These are phyloP conservation scores for Pleurotus platypus DNA, from an alignment of 768 basidiomycete genomes.

Conservation along the genomic window DNA sequence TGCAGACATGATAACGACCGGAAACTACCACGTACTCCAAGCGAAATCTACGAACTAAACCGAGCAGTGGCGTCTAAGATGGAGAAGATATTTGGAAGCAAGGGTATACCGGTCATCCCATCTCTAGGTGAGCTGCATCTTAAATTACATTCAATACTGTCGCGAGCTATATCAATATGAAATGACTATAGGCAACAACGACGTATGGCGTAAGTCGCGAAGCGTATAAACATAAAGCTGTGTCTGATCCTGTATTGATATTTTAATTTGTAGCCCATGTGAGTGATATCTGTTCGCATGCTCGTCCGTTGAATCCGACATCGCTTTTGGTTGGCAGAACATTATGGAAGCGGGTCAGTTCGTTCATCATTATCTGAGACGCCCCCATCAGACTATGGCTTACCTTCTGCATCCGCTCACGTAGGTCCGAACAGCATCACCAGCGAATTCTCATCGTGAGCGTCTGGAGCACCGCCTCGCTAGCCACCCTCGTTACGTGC, in stretches of 20 bases:
- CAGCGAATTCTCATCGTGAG: slow-evolving; percentile 63
- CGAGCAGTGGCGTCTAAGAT: slow-evolving; percentile 64
- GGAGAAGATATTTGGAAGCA: slow-evolving; percentile 64
- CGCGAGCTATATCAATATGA: not conserved
- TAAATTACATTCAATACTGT: not conserved
- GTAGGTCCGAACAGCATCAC: slow-evolving; percentile 68
- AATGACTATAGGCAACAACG: slow-evolving; percentile 70
- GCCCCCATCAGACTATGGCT: slow-evolving; percentile 1
- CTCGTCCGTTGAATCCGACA: slow-evolving; percentile 9
- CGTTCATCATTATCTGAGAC: not conserved
- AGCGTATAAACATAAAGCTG: slow-evolving; percentile 10
- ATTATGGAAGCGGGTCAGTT: slow-evolving; percentile 58
- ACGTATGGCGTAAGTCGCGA: slow-evolving; percentile 75
- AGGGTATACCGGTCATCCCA: slow-evolving; percentile 76
- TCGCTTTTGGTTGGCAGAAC: slow-evolving; percentile 39
- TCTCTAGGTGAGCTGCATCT: slow-evolving; percentile 56
- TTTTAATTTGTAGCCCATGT: slow-evolving; percentile 50
- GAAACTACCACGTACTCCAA: slow-evolving; percentile 71
- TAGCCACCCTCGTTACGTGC: slow-evolving; percentile 10
- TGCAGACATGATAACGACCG: slow-evolving; percentile 82
- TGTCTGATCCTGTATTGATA: slow-evolving; percentile 1
- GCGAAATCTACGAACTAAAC: slow-evolving; percentile 79
- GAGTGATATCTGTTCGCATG: slow-evolving; percentile 16
- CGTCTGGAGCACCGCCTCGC: slow-evolving; percentile 18
- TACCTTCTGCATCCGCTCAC: slow-evolving; percentile 10